phyloP scores from a whole-genome alignment of 2,329 filamentous ascomycete species.

The Juglanconis oblonga region DNA sequence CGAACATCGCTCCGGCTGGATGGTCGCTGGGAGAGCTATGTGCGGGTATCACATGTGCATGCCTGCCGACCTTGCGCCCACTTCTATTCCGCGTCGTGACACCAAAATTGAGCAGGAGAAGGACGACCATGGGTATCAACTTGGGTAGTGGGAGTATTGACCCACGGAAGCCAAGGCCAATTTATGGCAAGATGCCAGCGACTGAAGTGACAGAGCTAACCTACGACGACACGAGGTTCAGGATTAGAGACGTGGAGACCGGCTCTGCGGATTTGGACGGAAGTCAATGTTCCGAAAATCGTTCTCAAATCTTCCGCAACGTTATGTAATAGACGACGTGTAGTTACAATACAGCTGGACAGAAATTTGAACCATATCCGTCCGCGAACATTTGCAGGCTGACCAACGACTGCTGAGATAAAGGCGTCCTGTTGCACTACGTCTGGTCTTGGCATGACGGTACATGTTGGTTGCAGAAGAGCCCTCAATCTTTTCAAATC shows the following conservation, averaged over 20 bases:
- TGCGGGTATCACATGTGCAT: slow-evolving; percentile 4
- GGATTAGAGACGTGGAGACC: neutral
- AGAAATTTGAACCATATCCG: neutral
- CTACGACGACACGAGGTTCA: neutral
- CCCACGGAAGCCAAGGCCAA: neutral
- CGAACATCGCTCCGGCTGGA: neutral
- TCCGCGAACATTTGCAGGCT: no score
- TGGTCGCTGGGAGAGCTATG: slow-evolving; percentile 10
- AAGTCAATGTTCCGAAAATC: neutral
- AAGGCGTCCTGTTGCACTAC: neutral
- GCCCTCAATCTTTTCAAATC: no score
- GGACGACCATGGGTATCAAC: neutral
- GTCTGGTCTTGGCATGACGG: no score
- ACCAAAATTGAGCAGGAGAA: neutral
- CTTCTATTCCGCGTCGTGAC: neutral
- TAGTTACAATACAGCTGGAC: neutral
- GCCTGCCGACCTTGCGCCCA: slow-evolving; percentile 20
- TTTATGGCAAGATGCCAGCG: no score
- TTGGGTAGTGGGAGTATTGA: neutral
- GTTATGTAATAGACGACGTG: neutral
- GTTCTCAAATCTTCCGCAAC: neutral
- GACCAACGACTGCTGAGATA: neutral
- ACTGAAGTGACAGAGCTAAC: neutral
- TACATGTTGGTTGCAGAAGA: no score
- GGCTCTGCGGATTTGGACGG: neutral